phyloP scores from a whole-genome alignment of 1,284 basidiomycete species.

The Cryptococcus sp. region DNA sequence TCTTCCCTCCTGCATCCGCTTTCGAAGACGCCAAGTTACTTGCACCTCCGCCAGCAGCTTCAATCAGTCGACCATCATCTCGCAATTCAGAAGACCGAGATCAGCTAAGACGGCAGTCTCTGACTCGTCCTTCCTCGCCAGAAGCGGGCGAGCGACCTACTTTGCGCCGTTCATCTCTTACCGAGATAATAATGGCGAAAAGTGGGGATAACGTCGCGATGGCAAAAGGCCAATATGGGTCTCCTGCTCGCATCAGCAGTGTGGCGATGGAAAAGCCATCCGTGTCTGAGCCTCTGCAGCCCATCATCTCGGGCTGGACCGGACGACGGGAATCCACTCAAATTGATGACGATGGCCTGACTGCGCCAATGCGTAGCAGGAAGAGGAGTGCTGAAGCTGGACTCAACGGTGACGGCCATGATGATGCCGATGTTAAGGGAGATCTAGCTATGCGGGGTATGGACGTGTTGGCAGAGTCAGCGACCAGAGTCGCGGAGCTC shows the following conservation, averaged over 20 bases:
- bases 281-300: constrained; percentile 10
- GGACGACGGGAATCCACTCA: constrained; percentile 36
- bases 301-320: constrained; percentile 6
- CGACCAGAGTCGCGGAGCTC: constrained; percentile 35
- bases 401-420: constrained; percentile 12
- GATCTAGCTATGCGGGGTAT: constrained; percentile 44
- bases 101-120: constrained; percentile 14
- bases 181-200: constrained; percentile 44
- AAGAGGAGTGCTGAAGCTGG: constrained; percentile 12
- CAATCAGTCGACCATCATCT: constrained; percentile 12
- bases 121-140: constrained; percentile 37
- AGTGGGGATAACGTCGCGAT: constrained; percentile 42
- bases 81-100: constrained; percentile 8
- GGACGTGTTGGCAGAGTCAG: constrained; percentile 47
- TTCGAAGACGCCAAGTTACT: constrained; percentile 7
- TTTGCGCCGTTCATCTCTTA: constrained; percentile 35
- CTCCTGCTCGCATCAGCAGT: background rate
- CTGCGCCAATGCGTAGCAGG: constrained; percentile 13
- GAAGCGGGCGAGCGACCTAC: constrained; percentile 8
- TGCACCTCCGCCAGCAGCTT: constrained; percentile 4
- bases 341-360: constrained; percentile 16
- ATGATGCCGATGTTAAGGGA: constrained; percentile 19
- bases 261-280: constrained; percentile 15
- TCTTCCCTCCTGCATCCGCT: constrained; percentile 7
- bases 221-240: constrained; percentile 16